These are phyloP conservation scores for Xylaria curta DNA, from an alignment of 495 filamentous ascomycete genomes.

Conservation along the genomic window DNA sequence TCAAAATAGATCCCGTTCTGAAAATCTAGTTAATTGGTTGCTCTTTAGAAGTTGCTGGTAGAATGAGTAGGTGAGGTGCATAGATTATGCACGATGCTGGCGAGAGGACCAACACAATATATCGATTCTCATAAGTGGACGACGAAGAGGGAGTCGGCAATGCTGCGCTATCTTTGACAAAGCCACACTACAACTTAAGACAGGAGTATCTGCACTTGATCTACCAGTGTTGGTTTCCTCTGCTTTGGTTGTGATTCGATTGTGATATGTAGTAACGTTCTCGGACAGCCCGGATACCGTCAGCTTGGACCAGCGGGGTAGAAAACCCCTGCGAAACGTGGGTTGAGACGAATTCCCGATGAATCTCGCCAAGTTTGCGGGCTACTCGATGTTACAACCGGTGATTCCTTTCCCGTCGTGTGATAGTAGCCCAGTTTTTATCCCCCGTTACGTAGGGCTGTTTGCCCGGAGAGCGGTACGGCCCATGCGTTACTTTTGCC, in stretches of 20 bases:
- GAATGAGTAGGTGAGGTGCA: background rate
- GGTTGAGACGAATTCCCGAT: background rate
- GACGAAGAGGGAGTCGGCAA: background rate
- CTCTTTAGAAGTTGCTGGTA: background rate
- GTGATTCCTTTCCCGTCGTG: slow-evolving; percentile 1
- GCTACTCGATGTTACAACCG: background rate
- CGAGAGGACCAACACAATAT: background rate
- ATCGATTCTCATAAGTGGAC: background rate
- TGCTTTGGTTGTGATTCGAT: too few relatives aligned
- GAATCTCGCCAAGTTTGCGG: background rate
- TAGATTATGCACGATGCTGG: background rate
- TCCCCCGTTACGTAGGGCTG: background rate
- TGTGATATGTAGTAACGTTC: background rate
- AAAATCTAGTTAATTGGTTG: background rate
- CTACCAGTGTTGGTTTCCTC: background rate
- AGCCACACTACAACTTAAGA: background rate
- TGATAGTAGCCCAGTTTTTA: background rate
- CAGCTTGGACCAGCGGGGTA: background rate
- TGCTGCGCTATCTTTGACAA: too few relatives aligned
- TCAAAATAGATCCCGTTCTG: background rate
- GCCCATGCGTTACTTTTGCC: background rate
- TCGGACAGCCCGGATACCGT: background rate
- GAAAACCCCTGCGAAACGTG: slow-evolving; percentile 13
- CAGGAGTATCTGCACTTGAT: background rate
- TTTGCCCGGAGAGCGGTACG: background rate